These are phyloP conservation scores for Yamadazyma diospyri DNA, from an alignment of 1,139 yeast genomes.

Conservation along the genomic window DNA sequence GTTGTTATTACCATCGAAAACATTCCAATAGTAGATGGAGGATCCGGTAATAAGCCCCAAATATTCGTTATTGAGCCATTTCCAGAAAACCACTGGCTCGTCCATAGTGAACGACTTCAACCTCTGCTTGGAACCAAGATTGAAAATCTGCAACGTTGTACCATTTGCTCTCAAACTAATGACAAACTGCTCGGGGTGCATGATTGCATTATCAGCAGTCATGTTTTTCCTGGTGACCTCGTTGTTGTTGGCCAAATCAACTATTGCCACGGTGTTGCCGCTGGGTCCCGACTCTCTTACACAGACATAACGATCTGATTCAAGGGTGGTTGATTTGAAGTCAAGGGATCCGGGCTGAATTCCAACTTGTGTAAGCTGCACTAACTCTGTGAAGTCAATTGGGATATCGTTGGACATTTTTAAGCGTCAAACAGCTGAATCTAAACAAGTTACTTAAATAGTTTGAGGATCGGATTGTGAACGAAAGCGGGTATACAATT, in stretches of 20 bases:
- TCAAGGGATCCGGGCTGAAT: slow-evolving; percentile 81
- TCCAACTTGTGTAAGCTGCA: slow-evolving; percentile 82
- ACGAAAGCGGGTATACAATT: no score
- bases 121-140: slow-evolving; percentile 82
- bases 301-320: slow-evolving; percentile 87
- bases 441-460: no score
- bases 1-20: slow-evolving; percentile 73
- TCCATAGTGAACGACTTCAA: slow-evolving; percentile 82
- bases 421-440: background rate
- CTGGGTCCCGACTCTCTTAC: slow-evolving; percentile 74
- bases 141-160: slow-evolving; percentile 91
- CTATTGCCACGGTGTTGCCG: slow-evolving; percentile 88
- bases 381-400: slow-evolving; percentile 93
- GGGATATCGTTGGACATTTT: slow-evolving; percentile 57
- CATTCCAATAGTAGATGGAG: slow-evolving; percentile 75
- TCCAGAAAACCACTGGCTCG: slow-evolving; percentile 94
- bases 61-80: slow-evolving; percentile 73
- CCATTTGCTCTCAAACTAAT: slow-evolving; percentile 96
- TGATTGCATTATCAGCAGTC: slow-evolving; percentile 96
- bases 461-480: no score
- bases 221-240: slow-evolving; percentile 82
- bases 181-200: slow-evolving; percentile 87
- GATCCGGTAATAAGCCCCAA: slow-evolving; percentile 84
- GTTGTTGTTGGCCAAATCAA: slow-evolving; percentile 74
- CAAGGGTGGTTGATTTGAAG: slow-evolving; percentile 90